These are phyloP conservation scores for Aspergillus bombycis DNA, from an alignment of 2,329 filamentous ascomycete species.

Conservation along the genomic window DNA sequence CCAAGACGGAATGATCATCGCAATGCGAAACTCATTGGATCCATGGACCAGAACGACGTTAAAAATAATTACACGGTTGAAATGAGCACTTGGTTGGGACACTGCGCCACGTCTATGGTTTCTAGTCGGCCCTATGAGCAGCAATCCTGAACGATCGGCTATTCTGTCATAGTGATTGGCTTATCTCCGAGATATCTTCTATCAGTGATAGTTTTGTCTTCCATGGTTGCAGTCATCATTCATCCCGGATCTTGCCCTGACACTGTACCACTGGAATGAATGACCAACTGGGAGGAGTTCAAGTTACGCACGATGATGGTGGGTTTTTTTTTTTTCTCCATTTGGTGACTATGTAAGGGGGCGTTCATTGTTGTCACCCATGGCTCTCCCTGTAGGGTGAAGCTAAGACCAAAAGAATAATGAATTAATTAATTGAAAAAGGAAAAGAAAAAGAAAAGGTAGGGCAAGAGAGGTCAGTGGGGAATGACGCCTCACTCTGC, in stretches of 20 bases:
- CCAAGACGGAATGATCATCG: constrained; percentile 19
- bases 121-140: background rate
- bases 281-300: background rate
- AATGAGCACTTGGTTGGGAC: background rate
- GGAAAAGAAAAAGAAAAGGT: background rate
- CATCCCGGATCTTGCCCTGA: background rate
- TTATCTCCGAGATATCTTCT: background rate
- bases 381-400: background rate
- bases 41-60: constrained; percentile 6
- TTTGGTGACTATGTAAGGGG: constrained; percentile 4
- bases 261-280: background rate
- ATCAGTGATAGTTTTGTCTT: background rate
- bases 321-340: no score
- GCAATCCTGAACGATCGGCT: background rate
- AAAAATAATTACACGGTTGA: background rate
- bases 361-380: constrained; percentile 7
- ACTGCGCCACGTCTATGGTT: constrained; percentile 4
- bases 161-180: background rate
- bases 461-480: constrained; percentile 3
- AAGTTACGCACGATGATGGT: no score
- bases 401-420: background rate
- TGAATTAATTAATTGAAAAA: background rate
- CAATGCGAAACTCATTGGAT: constrained; percentile 1
- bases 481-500: constrained; percentile 11
- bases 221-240: background rate